Evolutionary conservation across 2,329 filamentous ascomycete genomes (phyloP).

Genomic region (Harringtonia lauricola): DNA sequence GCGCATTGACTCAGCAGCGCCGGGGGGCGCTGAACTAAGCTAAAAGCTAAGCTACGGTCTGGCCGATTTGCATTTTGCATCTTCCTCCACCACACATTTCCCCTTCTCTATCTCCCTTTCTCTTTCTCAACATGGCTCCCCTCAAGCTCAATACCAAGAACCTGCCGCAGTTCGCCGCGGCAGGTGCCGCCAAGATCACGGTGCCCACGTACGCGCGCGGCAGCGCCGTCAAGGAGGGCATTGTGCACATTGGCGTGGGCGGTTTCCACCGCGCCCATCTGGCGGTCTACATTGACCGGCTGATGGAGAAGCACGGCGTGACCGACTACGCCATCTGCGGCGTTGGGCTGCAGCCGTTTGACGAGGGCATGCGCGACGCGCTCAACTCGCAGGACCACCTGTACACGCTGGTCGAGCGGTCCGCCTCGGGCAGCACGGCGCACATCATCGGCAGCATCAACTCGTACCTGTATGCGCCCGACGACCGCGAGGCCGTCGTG

Average conservation of each 20-base stretch:
- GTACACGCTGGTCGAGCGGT: conserved; percentile 44
- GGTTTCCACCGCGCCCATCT: conserved; percentile 43
- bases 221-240: conserved; percentile 35
- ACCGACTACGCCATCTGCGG: conserved; percentile 39
- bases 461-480: conserved; percentile 39
- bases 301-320: conserved; percentile 33
- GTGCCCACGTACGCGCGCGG: conserved; percentile 32
- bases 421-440: conserved; percentile 34
- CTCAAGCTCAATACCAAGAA: conserved; percentile 28
- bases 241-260: conserved; percentile 42
- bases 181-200: conserved; percentile 15
- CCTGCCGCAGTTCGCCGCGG: conserved; percentile 21
- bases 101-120: too few species aligned
- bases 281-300: conserved; percentile 37
- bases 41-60: too few species aligned
- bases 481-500: conserved; percentile 38
- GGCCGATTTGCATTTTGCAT: too few species aligned
- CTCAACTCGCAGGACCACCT: conserved; percentile 35
- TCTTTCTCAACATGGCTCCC: conserved; percentile 1
- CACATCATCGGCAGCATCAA: conserved; percentile 40
- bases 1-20: too few species aligned
- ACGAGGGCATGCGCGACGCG: conserved; percentile 38
- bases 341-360: conserved; percentile 38
- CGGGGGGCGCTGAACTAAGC: too few species aligned
- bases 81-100: too few species aligned